Evolutionary conservation across 2,329 filamentous ascomycete genomes (phyloP).

Genomic region (Ophiosphaerella korrae): DNA sequence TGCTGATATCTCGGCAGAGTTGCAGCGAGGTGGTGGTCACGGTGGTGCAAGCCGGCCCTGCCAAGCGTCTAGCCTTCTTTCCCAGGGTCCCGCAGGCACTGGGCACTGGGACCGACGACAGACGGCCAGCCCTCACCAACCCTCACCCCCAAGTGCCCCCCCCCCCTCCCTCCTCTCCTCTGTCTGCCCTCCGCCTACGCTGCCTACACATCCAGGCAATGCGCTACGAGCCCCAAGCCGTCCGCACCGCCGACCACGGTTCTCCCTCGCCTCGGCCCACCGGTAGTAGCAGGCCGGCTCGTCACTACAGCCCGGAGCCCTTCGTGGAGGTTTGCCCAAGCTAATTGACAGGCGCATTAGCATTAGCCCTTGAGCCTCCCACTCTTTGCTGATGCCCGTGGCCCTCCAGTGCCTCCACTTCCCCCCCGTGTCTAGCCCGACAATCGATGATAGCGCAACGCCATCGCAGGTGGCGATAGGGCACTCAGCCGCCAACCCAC

Average conservation of each 20-base stretch:
- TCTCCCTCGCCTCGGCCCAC: conserved; percentile 1
- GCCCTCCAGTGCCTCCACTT: too few relatives aligned
- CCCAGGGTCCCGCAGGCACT: background rate
- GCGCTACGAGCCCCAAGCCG: conserved; percentile 28
- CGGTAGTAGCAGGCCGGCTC: conserved; percentile 20
- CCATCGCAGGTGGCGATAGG: conserved; percentile 2
- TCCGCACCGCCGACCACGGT: conserved; percentile 15
- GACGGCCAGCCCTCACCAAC: too few relatives aligned
- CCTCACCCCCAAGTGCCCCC: background rate
- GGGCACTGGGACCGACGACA: too few relatives aligned
- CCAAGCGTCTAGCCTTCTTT: background rate
- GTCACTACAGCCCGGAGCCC: background rate
- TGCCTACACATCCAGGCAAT: conserved; percentile 16
- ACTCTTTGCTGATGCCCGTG: background rate
- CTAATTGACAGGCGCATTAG: conserved; percentile 3
- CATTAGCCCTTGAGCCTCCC: background rate
- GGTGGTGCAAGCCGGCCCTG: background rate
- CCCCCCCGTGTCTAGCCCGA: conserved; percentile 12
- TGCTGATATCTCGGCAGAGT: background rate
- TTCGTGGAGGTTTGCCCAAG: background rate
- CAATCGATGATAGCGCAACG: conserved; percentile 29
- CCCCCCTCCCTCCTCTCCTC: too few relatives aligned
- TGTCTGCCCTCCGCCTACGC: conserved; percentile 6
- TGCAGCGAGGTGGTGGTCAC: background rate
- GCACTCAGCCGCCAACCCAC: conserved; percentile 18